Conservation (phyloP, 495 filamentous ascomycete species). For the Penicillium manginii region DNA sequence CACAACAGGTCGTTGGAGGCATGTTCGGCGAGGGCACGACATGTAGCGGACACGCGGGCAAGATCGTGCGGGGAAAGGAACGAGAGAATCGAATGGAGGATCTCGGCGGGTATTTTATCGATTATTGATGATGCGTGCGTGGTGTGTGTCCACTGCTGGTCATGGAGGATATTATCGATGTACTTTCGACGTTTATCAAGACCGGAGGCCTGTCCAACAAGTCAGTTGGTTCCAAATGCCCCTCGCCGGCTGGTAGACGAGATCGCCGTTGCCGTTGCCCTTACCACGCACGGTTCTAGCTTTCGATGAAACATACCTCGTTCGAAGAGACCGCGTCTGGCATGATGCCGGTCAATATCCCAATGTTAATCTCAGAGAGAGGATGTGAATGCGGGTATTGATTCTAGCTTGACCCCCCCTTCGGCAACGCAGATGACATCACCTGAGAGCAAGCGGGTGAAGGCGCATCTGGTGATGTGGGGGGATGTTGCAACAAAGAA, state of each 20-base stretch:
- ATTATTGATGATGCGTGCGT: constrained; percentile 28
- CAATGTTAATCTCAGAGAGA: background rate
- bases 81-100: constrained; percentile 63
- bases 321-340: constrained; percentile 1
- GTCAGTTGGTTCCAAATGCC: background rate
- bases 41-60: constrained; percentile 55
- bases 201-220: constrained; percentile 2
- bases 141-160: background rate
- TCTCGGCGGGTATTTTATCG: constrained; percentile 61
- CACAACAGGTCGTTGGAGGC: constrained; percentile 63
- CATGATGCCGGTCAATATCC: constrained; percentile 5
- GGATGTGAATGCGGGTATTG: background rate
- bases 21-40: constrained; percentile 54
- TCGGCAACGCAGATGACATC: constrained; percentile 29
- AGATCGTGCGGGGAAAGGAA: constrained; percentile 64
- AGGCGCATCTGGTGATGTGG: constrained; percentile 10
- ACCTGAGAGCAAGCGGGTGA: constrained; percentile 11
- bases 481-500: background rate
- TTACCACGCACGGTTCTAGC: background rate
- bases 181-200: constrained; percentile 5
- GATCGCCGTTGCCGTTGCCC: too few species aligned
- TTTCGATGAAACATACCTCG: background rate
- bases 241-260: background rate
- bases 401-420: constrained; percentile 10
- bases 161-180: constrained; percentile 20